Percentiles rank a stretch among this genome's conserved stretches.
These are phyloP conservation scores for Aspergillus viridinutans DNA, from an alignment of 2,329 filamentous ascomycete genomes.

Conservation along the genomic window DNA sequence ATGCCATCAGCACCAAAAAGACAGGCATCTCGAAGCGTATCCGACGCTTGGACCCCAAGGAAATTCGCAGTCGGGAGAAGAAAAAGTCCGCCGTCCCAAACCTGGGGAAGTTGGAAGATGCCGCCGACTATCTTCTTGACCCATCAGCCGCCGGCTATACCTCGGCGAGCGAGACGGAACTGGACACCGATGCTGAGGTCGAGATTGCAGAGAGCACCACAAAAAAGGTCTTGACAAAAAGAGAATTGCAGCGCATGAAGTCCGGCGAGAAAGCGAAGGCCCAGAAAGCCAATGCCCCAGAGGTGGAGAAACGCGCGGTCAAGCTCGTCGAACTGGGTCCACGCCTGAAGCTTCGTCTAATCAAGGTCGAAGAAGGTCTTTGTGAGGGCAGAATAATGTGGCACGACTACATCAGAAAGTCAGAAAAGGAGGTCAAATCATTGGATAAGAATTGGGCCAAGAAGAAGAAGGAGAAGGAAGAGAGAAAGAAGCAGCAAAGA, in stretches of 20 bases:
- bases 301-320: constrained; percentile 78
- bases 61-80: constrained; percentile 65
- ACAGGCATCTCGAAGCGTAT: constrained; percentile 81
- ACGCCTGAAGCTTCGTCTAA: constrained; percentile 79
- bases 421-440: constrained; percentile 68
- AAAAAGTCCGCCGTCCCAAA: constrained; percentile 75
- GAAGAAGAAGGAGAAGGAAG: constrained; percentile 74
- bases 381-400: constrained; percentile 91
- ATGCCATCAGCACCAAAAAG: constrained; percentile 86
- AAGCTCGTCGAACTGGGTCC: constrained; percentile 91
- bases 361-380: constrained; percentile 93
- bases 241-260: constrained; percentile 47
- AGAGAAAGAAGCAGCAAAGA: constrained; percentile 73
- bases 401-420: constrained; percentile 93
- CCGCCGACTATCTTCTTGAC: constrained; percentile 90
- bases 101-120: constrained; percentile 83
- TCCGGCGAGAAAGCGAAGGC: constrained; percentile 42
- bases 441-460: constrained; percentile 81
- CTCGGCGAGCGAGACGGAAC: constrained; percentile 86
- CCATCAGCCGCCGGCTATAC: constrained; percentile 76
- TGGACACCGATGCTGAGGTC: constrained; percentile 92
- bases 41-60: constrained; percentile 76
- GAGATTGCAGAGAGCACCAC: constrained; percentile 63
- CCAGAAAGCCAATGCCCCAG: constrained; percentile 42
- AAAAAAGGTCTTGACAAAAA: constrained; percentile 52